phyloP scores from a whole-genome alignment of 495 filamentous ascomycete genomes.

The Amniculicola lignicola region DNA sequence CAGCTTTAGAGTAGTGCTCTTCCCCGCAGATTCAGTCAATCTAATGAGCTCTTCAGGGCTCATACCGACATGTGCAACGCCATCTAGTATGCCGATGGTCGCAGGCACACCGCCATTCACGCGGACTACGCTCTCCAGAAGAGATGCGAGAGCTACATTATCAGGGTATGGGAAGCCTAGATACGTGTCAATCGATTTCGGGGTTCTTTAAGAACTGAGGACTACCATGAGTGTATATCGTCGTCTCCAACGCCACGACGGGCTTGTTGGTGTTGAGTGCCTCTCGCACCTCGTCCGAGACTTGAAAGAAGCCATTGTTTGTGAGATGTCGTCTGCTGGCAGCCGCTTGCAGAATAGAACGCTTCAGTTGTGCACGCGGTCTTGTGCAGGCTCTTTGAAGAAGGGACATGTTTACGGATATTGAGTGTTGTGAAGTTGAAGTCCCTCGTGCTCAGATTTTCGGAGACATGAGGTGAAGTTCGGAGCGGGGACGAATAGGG shows the following conservation, averaged over 20 bases:
- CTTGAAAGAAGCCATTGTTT: conserved; percentile 56
- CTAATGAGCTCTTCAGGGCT: conserved; percentile 62
- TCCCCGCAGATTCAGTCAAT: conserved; percentile 63
- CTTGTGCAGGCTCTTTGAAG: conserved; percentile 7
- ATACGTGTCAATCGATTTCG: background rate
- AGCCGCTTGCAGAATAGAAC: background rate
- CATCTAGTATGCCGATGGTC: conserved; percentile 79
- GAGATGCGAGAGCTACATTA: conserved; percentile 64
- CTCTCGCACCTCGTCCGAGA: conserved; percentile 79
- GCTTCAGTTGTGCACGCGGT: background rate
- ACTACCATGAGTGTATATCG: conserved; percentile 80
- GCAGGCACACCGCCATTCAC: conserved; percentile 84
- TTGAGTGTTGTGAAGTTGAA: too few species aligned
- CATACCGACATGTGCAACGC: conserved; percentile 77
- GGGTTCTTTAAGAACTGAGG: background rate
- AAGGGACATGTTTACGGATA: too few species aligned
- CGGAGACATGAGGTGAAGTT: too few species aligned
- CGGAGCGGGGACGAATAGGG: too few species aligned
- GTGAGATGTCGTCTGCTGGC: conserved; percentile 28
- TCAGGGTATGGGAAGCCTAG: conserved; percentile 81
- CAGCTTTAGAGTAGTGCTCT: conserved; percentile 67
- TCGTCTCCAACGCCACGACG: conserved; percentile 88
- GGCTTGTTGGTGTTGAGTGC: conserved; percentile 70
- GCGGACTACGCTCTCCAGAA: conserved; percentile 74
- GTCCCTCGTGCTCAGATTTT: too few species aligned